Evolutionary conservation across 2,329 filamentous ascomycete species (phyloP).

Genomic region (Fusarium keratoplasticum): DNA sequence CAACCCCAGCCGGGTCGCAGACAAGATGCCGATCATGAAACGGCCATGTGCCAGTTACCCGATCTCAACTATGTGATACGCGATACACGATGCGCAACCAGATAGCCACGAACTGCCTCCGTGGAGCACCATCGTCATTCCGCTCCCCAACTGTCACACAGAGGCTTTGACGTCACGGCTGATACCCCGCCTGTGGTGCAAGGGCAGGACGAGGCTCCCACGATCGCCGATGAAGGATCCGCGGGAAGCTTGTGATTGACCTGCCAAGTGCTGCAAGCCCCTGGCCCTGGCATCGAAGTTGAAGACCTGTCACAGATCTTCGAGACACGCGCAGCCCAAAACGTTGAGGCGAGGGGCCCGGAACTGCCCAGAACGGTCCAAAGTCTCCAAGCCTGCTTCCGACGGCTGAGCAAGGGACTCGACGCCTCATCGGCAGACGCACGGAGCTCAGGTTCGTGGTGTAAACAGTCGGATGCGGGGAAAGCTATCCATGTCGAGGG

Average conservation of each 20-base stretch:
- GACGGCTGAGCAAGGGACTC: conserved; percentile 26
- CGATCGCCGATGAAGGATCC: conserved; percentile 22
- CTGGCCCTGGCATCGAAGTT: conserved; percentile 14
- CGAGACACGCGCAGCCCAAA: conserved; percentile 26
- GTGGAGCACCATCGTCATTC: conserved; percentile 26
- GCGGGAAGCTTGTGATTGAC: conserved; percentile 13
- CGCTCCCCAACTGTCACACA: conserved; percentile 10
- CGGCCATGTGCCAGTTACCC: background rate
- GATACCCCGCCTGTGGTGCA: background rate
- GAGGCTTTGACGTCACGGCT: conserved; percentile 20
- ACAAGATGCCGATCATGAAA: background rate
- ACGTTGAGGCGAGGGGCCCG: conserved; percentile 19
- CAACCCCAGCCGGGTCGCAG: conserved; percentile 5
- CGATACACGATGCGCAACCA: conserved; percentile 1
- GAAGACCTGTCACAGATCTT: conserved; percentile 16
- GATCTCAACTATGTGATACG: conserved; percentile 18
- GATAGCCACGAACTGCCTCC: conserved; percentile 7
- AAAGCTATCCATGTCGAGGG: conserved; percentile 6
- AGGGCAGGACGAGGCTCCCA: background rate
- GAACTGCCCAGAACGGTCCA: conserved; percentile 4
- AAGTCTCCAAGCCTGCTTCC: background rate
- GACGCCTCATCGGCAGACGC: background rate
- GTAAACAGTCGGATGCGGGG: conserved; percentile 1
- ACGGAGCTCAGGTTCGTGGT: conserved; percentile 1
- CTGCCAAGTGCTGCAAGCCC: conserved; percentile 11